Conservation (phyloP, 805 yeast species). For the Ogataea thermomethanolica region DNA sequence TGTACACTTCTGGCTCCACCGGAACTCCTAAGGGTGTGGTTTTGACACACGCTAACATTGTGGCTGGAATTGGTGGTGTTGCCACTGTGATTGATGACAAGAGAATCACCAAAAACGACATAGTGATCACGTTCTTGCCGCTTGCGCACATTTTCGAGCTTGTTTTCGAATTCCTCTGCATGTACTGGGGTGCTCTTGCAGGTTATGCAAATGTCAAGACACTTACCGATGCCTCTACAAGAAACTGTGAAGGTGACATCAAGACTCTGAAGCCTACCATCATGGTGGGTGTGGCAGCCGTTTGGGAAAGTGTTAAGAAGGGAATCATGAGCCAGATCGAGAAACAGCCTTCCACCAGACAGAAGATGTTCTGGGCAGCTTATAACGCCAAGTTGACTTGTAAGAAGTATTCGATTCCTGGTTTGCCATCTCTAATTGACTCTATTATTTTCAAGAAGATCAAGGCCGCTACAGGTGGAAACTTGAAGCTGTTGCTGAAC, state of each 20-base stretch:
- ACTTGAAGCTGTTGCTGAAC: conserved; percentile 65
- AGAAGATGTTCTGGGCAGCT: conserved; percentile 87
- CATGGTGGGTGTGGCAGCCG: conserved; percentile 99
- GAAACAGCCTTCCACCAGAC: conserved; percentile 60
- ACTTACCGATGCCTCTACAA: conserved; percentile 73
- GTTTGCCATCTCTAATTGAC: conserved; percentile 70
- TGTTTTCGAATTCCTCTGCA: conserved; percentile 72
- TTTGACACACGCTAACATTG: conserved; percentile 58
- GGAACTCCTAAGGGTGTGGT: conserved; percentile 86
- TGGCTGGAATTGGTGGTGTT: conserved; percentile 88
- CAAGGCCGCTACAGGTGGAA: conserved; percentile 93
- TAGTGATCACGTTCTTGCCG: conserved; percentile 85
- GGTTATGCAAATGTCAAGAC: conserved; percentile 96
- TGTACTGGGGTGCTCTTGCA: conserved; percentile 85
- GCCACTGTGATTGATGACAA: conserved; percentile 54
- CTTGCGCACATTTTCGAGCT: conserved; percentile 95
- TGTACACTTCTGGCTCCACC: conserved; percentile 87
- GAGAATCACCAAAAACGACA: conserved; percentile 53
- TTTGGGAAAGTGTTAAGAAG: conserved; percentile 94
- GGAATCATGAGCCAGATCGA: conserved; percentile 79
- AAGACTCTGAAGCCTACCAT: conserved; percentile 82
- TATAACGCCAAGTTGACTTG: conserved; percentile 68
- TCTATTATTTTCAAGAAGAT: conserved; percentile 77
- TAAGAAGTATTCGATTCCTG: conserved; percentile 67
- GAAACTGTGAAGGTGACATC: conserved; percentile 86